Evolutionary conservation across 768 basidiomycete genomes (phyloP), one percentile per base, ranked within the genome.

Genomic region (Naematelia aurantialba): DNA sequence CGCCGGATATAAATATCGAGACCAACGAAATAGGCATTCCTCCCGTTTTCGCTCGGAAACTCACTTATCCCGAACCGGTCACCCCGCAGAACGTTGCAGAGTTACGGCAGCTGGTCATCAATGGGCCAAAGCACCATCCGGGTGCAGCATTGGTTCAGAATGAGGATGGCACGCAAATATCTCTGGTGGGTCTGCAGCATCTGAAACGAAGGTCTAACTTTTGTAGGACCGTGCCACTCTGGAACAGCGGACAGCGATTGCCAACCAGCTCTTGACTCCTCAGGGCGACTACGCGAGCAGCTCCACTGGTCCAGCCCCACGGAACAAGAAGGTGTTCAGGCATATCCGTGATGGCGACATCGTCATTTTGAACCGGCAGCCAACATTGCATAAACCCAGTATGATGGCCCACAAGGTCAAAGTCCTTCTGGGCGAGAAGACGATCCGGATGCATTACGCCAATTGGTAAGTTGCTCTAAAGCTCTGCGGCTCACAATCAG

Each of bases 381-480:
- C 96, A 5, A 98, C 96, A 1, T 82, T 99, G 53, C 96, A 99
- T 76, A 99, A 99, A 74, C 94, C 96, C 21, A 91, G 89, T 81
- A 99, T 99, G 94, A 99, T 99, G 96, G 87, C 87, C 5, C 96
- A 99, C 76, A 88, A 85, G 67, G 94, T 94, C 14, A 87, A 87
- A 57, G 88, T 98, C 19, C 77, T 99, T 62, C 84, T 86, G 61
- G 96, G 94, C 24, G 96, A 99, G 79, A 99, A 97, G 81, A 98
- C 96, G 0, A 98, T 99, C 74, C 85, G 96, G 13, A 93, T 99
- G 93, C 96, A 99, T 80, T 99, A 99, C 73, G 94, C 96, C 24
- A 99, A 99, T 73, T 99, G 94, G 92, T 94, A 59, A 46, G 69
- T 58, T 17, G 19, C 10, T 39, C 12, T 22, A 42, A n/a, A 57